Conservation (phyloP, 2,329 filamentous ascomycete species). For the Dothiorella sarmentorum region DNA sequence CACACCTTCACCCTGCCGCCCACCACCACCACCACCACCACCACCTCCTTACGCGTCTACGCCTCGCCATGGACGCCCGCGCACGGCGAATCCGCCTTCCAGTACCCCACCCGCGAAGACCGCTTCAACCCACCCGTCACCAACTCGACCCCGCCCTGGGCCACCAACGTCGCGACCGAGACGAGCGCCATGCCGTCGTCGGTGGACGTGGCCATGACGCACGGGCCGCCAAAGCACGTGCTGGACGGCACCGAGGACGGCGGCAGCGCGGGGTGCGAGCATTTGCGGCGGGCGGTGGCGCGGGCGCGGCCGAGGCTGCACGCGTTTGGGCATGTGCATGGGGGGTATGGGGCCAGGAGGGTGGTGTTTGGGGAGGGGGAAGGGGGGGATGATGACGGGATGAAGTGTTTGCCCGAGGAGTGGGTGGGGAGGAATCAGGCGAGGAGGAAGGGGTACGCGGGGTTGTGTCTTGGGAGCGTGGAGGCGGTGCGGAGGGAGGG, state of each 20-base stretch:
- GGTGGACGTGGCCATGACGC: conserved; percentile 58
- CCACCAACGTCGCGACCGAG: conserved; percentile 9
- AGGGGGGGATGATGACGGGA: not conserved
- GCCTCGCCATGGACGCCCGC: conserved; percentile 54
- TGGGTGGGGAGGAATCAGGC: conserved; percentile 11
- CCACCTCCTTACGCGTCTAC: conserved; percentile 49
- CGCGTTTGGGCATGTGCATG: conserved; percentile 63
- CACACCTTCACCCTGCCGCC: conserved; percentile 46
- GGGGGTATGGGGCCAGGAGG: conserved; percentile 41
- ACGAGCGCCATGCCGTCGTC: conserved; percentile 34
- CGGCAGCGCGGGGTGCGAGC: conserved; percentile 50
- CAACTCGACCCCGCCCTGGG: conserved; percentile 25
- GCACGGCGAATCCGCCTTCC: conserved; percentile 55
- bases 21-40: conserved; percentile 49
- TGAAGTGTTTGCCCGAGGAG: not conserved
- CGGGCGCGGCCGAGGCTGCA: conserved; percentile 53
- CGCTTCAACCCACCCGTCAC: conserved; percentile 46
- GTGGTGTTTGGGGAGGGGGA: conserved; percentile 36
- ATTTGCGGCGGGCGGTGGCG: conserved; percentile 50
- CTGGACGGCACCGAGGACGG: conserved; percentile 42
- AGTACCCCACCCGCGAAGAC: conserved; percentile 49
- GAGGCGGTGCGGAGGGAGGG: conserved; percentile 22
- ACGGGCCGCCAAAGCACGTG: conserved; percentile 54
- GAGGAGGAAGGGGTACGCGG: conserved; percentile 6
- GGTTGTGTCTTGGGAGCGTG: not conserved